Conservation (phyloP, 169 alveolate species). For the Plasmodium gonderi region DNA sequence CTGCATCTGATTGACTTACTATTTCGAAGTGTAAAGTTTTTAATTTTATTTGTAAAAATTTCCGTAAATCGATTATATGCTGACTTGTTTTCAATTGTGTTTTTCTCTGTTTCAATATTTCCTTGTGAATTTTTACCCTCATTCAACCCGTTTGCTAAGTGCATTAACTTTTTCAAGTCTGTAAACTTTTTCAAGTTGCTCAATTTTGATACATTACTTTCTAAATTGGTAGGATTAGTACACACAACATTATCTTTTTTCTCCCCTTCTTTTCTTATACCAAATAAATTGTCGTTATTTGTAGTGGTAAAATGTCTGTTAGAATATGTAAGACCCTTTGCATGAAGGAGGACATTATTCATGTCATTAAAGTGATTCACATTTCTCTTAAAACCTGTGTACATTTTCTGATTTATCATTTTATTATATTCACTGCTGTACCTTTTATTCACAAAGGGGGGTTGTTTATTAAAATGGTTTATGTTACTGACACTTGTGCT, state of each 20-base stretch:
- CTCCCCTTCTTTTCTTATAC: not conserved
- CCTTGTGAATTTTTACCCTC: not conserved
- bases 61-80: slow-evolving; percentile 54
- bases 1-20: slow-evolving; percentile 18
- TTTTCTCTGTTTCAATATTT: not conserved
- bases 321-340: not conserved
- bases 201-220: not conserved
- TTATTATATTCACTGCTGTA: slow-evolving; percentile 18
- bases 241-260: not conserved
- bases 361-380: not conserved
- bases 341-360: not conserved
- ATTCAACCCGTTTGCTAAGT: not conserved
- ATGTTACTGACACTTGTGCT: not conserved
- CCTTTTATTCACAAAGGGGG: slow-evolving; percentile 17
- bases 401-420: not conserved
- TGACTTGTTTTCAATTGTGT: not conserved
- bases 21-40: slow-evolving; percentile 19
- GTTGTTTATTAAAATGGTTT: slow-evolving; percentile 1
- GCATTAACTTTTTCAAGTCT: not conserved
- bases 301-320: slow-evolving; percentile 11
- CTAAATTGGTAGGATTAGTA: not conserved
- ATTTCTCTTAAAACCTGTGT: slow-evolving; percentile 42
- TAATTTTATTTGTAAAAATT: slow-evolving; percentile 14
- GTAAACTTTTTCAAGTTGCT: slow-evolving; percentile 7
- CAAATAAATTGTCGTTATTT: not conserved